Percentiles rank a stretch among this genome's conserved stretches.
These are phyloP conservation scores for Solanum medicagineum DNA, from an alignment of 257 asterid genomes.

Conservation along the genomic window DNA sequence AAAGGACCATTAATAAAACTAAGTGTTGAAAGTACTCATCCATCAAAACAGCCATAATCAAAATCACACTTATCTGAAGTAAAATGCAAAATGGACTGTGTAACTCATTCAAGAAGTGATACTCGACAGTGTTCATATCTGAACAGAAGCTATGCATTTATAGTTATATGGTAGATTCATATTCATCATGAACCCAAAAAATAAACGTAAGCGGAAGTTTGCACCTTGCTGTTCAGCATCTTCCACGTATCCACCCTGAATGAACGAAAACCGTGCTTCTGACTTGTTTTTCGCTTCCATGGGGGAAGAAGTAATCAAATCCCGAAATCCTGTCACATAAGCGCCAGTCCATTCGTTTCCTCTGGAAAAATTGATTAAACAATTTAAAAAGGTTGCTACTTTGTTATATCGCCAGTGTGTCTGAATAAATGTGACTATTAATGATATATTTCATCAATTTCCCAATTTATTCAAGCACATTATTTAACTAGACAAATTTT, in stretches of 20 bases:
- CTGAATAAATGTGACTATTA: not conserved
- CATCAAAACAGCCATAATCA: not conserved
- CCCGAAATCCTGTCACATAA: slow-evolving; percentile 60
- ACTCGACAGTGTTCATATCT: not conserved
- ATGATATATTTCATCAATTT: not conserved
- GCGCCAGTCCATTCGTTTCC: slow-evolving; percentile 88
- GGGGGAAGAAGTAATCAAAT: slow-evolving; percentile 53
- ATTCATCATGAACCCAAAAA: not conserved
- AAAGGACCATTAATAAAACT: not conserved
- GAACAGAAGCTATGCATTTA: not conserved
- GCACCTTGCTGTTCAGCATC: slow-evolving; percentile 57
- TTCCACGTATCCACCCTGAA: slow-evolving; percentile 81
- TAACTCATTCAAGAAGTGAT: not conserved
- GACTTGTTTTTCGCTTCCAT: slow-evolving; percentile 26
- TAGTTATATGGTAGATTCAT: not conserved
- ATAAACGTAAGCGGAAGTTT: not conserved
- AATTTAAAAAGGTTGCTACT: not conserved
- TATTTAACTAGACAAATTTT: not conserved
- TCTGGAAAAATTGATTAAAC: slow-evolving; percentile 24
- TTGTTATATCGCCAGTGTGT: not conserved
- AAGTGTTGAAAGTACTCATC: not conserved
- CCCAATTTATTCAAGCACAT: not conserved
- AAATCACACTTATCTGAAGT: not conserved
- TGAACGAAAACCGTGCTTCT: slow-evolving; percentile 85
- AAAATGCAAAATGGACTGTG: not conserved